A percentile compares a stretch with the other conserved stretches of the same genome.
Evolutionary conservation across 768 basidiomycete genomes (phyloP).

Genomic region (Zangia roseola): DNA sequence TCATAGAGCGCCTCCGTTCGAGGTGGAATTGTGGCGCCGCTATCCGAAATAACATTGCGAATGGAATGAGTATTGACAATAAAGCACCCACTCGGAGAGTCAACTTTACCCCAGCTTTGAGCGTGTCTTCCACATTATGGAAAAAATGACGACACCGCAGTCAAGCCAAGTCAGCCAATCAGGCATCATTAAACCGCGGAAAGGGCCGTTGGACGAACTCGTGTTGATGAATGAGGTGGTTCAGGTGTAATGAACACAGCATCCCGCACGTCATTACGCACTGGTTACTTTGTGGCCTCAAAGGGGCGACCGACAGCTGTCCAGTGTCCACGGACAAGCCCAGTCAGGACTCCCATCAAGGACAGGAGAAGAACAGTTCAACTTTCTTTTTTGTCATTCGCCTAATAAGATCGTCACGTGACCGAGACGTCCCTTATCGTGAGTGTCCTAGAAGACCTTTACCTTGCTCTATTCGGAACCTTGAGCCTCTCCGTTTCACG

Average conservation of each 20-base stretch:
- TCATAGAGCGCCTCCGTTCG: background rate
- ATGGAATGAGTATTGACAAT: conserved; percentile 5
- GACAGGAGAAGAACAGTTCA: background rate
- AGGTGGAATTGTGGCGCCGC: conserved; percentile 3
- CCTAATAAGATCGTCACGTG: conserved; percentile 10
- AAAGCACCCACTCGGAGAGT: background rate
- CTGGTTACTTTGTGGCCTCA: conserved; percentile 5
- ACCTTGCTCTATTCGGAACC: background rate
- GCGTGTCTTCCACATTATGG: conserved; percentile 5
- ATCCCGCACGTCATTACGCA: background rate
- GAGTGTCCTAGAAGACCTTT: too few species aligned
- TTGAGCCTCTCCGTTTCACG: background rate
- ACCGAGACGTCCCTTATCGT: conserved; percentile 12
- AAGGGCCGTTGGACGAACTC: too few species aligned
- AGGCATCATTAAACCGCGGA: too few species aligned
- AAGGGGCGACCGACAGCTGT: conserved; percentile 7
- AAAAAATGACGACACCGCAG: conserved; percentile 21
- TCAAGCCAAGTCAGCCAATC: background rate
- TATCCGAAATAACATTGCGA: conserved; percentile 1
- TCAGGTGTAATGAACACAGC: conserved; percentile 2
- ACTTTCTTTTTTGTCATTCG: background rate
- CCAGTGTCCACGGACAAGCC: too few species aligned
- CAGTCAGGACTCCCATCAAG: too few species aligned
- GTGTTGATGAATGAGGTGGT: background rate
- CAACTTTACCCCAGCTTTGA: conserved; percentile 7